Evolutionary conservation across 23 red algal genomes (phyloP).

Genomic region (Gracilaria caudata): DNA sequence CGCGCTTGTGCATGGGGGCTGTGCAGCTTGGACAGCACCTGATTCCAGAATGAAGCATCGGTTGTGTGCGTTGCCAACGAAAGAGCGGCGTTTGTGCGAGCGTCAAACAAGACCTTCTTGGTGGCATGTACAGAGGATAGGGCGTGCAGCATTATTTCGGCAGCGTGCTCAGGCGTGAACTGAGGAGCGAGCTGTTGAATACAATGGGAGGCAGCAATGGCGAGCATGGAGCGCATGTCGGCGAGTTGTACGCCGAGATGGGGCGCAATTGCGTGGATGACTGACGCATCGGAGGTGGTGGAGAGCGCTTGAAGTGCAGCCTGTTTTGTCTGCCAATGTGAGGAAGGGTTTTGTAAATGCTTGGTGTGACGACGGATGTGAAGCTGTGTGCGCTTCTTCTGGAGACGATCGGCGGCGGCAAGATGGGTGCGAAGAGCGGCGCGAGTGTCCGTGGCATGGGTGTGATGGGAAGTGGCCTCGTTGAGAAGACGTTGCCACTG

Average conservation of each 20-base stretch:
- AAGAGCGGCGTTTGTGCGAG: constrained; percentile 18
- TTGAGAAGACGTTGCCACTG: constrained; percentile 29
- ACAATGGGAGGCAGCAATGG: background rate
- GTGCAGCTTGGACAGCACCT: background rate
- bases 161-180: constrained; percentile 26
- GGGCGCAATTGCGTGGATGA: background rate
- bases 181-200: background rate
- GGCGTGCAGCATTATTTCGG: background rate
- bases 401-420: constrained; percentile 38
- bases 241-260: background rate
- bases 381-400: background rate
- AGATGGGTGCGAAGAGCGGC: constrained; percentile 28
- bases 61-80: background rate
- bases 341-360: background rate
- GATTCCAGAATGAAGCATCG: constrained; percentile 16
- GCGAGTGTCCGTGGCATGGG: constrained; percentile 18
- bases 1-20: background rate
- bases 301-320: constrained; percentile 13
- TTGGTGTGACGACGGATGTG: background rate
- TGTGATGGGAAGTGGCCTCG: constrained; percentile 11
- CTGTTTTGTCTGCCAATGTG: background rate
- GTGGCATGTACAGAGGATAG: background rate
- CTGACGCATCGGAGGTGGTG: background rate
- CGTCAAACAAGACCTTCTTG: constrained; percentile 45
- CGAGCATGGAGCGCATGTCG: background rate